Conservation (phyloP, 2,329 filamentous ascomycete species). For the Cytospora paraplurivora region DNA sequence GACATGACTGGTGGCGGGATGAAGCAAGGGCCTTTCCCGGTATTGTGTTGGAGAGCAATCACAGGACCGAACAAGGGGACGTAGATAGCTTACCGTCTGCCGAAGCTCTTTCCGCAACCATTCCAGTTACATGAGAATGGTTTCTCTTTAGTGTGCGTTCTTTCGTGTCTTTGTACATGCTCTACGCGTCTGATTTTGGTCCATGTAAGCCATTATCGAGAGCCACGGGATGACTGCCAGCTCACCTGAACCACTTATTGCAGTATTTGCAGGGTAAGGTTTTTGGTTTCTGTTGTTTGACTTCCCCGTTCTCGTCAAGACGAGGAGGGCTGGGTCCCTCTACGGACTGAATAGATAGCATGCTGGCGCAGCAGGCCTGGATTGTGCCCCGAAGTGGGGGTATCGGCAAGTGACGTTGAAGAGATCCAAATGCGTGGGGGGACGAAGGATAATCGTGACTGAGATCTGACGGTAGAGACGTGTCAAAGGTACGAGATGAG, state of each 20-base stretch:
- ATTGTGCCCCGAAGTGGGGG: conserved; percentile 14
- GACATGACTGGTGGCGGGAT: conserved; percentile 6
- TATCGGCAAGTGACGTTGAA: conserved; percentile 19
- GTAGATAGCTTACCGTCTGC: conserved; percentile 55
- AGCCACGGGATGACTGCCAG: conserved; percentile 32
- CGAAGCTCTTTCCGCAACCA: conserved; percentile 64
- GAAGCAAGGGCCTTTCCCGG: conserved; percentile 12
- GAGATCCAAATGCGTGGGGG: conserved; percentile 11
- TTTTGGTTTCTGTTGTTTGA: conserved; percentile 61
- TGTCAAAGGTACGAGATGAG: conserved; percentile 15
- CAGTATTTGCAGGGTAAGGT: conserved; percentile 65
- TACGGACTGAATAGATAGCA: conserved; percentile 57
- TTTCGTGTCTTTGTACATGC: conserved; percentile 65
- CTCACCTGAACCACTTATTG: conserved; percentile 64
- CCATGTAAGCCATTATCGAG: conserved; percentile 46
- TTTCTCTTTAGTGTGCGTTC: conserved; percentile 67
- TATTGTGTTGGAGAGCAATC: not conserved
- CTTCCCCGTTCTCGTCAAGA: conserved; percentile 52
- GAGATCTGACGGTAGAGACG: conserved; percentile 11
- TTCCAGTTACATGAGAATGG: conserved; percentile 62
- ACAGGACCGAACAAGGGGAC: conserved; percentile 22
- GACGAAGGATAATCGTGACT: conserved; percentile 10
- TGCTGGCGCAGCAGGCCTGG: conserved; percentile 33
- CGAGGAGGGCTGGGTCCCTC: conserved; percentile 47
- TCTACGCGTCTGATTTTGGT: conserved; percentile 58